phyloP scores from a whole-genome alignment of 306 rosid species.

The Glycine latifolia region DNA sequence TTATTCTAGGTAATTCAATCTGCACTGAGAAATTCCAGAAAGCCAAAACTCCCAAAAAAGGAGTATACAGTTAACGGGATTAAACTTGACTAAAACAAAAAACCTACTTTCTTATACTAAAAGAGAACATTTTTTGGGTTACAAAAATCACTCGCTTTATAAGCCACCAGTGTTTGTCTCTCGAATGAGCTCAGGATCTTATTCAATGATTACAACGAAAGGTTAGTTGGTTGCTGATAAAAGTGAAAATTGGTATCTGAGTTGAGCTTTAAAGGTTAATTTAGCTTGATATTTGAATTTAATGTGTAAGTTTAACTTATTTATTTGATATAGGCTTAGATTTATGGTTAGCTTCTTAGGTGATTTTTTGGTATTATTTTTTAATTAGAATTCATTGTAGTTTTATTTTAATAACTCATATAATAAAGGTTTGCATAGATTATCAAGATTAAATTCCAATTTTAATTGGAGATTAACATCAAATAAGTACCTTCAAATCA shows the following conservation, averaged over 20 bases:
- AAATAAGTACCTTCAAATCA: not conserved
- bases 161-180: slow-evolving; percentile 19
- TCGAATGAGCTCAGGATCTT: not conserved
- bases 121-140: not conserved
- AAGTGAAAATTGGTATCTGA: not conserved
- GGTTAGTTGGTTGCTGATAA: not conserved
- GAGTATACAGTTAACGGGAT: not conserved
- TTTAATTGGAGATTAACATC: not conserved
- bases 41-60: slow-evolving; percentile 31
- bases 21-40: slow-evolving; percentile 42
- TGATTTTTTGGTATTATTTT: too few relatives aligned
- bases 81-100: slow-evolving; percentile 23
- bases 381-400: too few relatives aligned
- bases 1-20: not conserved
- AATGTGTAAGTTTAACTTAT: not conserved
- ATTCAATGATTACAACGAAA: not conserved
- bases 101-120: not conserved
- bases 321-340: not conserved
- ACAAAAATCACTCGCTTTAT: not conserved
- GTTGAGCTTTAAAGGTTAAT: not conserved
- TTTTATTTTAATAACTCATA: not conserved
- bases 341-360: too few relatives aligned
- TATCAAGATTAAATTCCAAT: not conserved
- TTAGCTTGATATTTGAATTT: not conserved
- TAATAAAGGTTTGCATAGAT: not conserved